Evolutionary conservation across 2,329 filamentous ascomycete genomes (phyloP).

Genomic region (Colletotrichum cuscutae): DNA sequence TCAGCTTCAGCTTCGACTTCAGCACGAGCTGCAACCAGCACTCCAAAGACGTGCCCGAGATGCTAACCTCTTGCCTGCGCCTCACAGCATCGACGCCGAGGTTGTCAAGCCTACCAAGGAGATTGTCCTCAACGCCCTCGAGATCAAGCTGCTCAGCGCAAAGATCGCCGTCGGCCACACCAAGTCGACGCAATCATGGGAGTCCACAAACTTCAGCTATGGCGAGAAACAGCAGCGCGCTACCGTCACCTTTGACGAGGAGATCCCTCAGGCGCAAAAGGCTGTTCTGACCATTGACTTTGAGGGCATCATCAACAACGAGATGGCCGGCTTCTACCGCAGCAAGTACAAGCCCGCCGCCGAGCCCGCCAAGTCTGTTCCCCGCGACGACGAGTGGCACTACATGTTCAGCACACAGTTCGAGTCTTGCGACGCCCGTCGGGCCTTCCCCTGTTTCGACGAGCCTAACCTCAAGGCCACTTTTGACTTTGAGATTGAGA

Average conservation of each 20-base stretch:
- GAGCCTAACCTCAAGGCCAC: slow-evolving; percentile 97
- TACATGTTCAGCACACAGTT: slow-evolving; percentile 96
- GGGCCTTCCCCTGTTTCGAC: slow-evolving; percentile 97
- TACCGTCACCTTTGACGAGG: slow-evolving; percentile 79
- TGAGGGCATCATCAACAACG: slow-evolving; percentile 84
- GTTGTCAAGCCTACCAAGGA: slow-evolving; percentile 78
- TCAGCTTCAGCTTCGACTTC: slow-evolving; percentile 6
- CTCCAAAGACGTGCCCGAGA: background rate
- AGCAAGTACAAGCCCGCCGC: slow-evolving; percentile 90
- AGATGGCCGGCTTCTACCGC: slow-evolving; percentile 94
- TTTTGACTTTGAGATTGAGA: slow-evolving; percentile 92
- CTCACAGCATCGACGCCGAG: slow-evolving; percentile 74
- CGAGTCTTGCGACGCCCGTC: slow-evolving; percentile 92
- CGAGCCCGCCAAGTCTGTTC: slow-evolving; percentile 79
- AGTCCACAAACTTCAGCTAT: slow-evolving; percentile 78
- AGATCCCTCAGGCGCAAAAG: slow-evolving; percentile 74
- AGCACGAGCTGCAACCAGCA: slow-evolving; percentile 10
- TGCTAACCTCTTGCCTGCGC: slow-evolving; percentile 17
- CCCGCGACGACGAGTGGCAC: slow-evolving; percentile 74
- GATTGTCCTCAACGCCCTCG: slow-evolving; percentile 85
- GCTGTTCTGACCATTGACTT: slow-evolving; percentile 78
- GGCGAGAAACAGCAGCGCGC: slow-evolving; percentile 87
- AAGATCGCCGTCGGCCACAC: slow-evolving; percentile 69
- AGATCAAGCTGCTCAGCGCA: slow-evolving; percentile 78
- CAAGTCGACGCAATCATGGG: slow-evolving; percentile 65